Conservation (phyloP, 164 flowering plant genomes). For the Vitis rupestris region DNA sequence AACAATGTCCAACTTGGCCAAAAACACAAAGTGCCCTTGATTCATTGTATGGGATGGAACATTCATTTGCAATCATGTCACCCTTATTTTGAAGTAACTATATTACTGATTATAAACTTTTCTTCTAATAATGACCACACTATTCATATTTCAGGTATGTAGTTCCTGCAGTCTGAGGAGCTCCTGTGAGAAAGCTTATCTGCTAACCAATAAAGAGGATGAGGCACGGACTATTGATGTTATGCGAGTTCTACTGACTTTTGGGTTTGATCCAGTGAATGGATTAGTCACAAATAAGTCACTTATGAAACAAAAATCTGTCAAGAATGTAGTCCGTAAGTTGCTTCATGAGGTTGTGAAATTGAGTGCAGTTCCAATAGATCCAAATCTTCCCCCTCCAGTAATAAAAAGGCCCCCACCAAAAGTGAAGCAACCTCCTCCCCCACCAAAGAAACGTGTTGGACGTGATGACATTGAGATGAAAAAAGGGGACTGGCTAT, state of each 20-base stretch:
- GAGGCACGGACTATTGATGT: slow-evolving; percentile 90
- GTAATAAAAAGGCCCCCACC: slow-evolving; percentile 84
- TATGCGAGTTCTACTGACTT: slow-evolving; percentile 71
- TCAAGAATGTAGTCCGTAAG: slow-evolving; percentile 80
- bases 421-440: slow-evolving; percentile 97
- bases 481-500: slow-evolving; percentile 99
- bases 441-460: slow-evolving; percentile 87
- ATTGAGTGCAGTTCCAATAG: slow-evolving; percentile 92
- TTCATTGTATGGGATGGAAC: too few relatives aligned
- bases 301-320: slow-evolving; percentile 68
- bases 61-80: too few relatives aligned
- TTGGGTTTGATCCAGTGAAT: slow-evolving; percentile 77
- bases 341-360: slow-evolving; percentile 87
- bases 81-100: too few relatives aligned
- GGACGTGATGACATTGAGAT: slow-evolving; percentile 97
- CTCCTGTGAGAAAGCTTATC: slow-evolving; percentile 81
- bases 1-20: too few relatives aligned
- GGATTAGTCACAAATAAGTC: slow-evolving; percentile 66
- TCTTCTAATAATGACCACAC: too few relatives aligned
- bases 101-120: too few relatives aligned
- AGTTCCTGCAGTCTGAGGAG: slow-evolving; percentile 92
- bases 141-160: slow-evolving; percentile 71
- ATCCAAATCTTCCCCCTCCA: slow-evolving; percentile 97
- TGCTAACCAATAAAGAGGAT: slow-evolving; percentile 88
- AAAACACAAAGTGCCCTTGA: too few relatives aligned